Percentiles rank a stretch among this genome's conserved stretches.
Evolutionary conservation across 1,139 yeast genomes (phyloP).

Genomic region (Hyphopichia burtonii): DNA sequence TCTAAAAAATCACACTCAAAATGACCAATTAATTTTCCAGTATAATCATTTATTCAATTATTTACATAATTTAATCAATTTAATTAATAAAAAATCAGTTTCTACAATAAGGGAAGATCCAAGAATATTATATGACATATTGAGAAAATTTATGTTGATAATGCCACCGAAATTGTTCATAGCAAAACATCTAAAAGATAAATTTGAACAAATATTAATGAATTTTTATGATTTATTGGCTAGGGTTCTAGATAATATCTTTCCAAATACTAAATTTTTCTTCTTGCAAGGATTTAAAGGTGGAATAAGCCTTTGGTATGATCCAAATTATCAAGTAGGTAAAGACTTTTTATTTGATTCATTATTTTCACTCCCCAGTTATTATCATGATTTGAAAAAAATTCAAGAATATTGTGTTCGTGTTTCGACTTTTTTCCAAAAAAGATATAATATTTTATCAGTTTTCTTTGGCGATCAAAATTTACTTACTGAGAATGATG

Average conservation of each 20-base stretch:
- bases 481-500: slow-evolving; percentile 6
- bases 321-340: slow-evolving; percentile 8
- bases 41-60: slow-evolving; percentile 13
- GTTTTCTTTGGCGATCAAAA: slow-evolving; percentile 19
- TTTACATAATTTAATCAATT: slow-evolving; percentile 5
- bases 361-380: background rate
- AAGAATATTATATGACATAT: slow-evolving; percentile 15
- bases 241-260: slow-evolving; percentile 20
- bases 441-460: slow-evolving; percentile 18
- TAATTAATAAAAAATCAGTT: slow-evolving; percentile 4
- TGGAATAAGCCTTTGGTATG: slow-evolving; percentile 15
- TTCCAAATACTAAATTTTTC: slow-evolving; percentile 22
- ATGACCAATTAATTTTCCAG: slow-evolving; percentile 10
- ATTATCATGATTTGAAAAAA: slow-evolving; percentile 1
- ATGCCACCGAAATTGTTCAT: slow-evolving; percentile 21
- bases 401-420: slow-evolving; percentile 19
- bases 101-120: slow-evolving; percentile 6
- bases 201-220: slow-evolving; percentile 17
- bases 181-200: slow-evolving; percentile 12
- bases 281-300: slow-evolving; percentile 27
- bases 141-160: slow-evolving; percentile 26
- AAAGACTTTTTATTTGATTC: background rate
- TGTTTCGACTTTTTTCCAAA: slow-evolving; percentile 21
- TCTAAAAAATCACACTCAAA: background rate
- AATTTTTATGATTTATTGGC: slow-evolving; percentile 18